phyloP scores from a whole-genome alignment of 1,139 yeast species.

The Debaryomyces udenii region DNA sequence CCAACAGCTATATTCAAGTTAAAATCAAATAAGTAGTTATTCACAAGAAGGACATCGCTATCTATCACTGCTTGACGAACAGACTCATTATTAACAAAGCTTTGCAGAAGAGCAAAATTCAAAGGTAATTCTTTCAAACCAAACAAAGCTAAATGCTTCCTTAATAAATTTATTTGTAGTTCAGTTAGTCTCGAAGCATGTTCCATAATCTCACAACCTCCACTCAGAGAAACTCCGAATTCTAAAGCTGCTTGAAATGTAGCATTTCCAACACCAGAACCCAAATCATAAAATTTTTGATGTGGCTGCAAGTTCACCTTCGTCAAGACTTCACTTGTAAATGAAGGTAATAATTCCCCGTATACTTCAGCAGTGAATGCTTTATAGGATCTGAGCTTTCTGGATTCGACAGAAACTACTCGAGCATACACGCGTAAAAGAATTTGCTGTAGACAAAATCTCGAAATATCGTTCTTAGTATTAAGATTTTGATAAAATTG shows the following conservation, averaged over 20 bases:
- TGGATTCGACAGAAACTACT: constrained; percentile 74
- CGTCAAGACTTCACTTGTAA: constrained; percentile 67
- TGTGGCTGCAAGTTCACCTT: constrained; percentile 59
- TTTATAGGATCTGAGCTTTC: constrained; percentile 66
- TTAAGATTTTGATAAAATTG: constrained; percentile 36
- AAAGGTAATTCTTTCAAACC: constrained; percentile 65
- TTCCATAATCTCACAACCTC: constrained; percentile 89
- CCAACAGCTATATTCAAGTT: constrained; percentile 70
- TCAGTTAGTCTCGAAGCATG: constrained; percentile 74
- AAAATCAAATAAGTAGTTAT: constrained; percentile 82
- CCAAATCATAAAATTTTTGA: constrained; percentile 76
- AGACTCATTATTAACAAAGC: constrained; percentile 66
- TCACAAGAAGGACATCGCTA: constrained; percentile 75
- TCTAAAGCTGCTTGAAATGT: constrained; percentile 88
- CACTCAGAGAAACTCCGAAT: constrained; percentile 72
- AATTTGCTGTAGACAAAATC: constrained; percentile 65
- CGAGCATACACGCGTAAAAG: constrained; percentile 74
- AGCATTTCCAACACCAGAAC: constrained; percentile 94
- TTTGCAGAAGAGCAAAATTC: constrained; percentile 63
- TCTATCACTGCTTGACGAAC: constrained; percentile 57
- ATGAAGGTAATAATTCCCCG: constrained; percentile 85
- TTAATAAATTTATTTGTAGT: constrained; percentile 60
- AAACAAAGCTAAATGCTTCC: constrained; percentile 58
- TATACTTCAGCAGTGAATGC: constrained; percentile 92
- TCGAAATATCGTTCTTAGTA: constrained; percentile 49